Evolutionary conservation across 1,284 basidiomycete species (phyloP), one percentile per base, ranked within the genome.

Genomic region (Naganishia cerealis): DNA sequence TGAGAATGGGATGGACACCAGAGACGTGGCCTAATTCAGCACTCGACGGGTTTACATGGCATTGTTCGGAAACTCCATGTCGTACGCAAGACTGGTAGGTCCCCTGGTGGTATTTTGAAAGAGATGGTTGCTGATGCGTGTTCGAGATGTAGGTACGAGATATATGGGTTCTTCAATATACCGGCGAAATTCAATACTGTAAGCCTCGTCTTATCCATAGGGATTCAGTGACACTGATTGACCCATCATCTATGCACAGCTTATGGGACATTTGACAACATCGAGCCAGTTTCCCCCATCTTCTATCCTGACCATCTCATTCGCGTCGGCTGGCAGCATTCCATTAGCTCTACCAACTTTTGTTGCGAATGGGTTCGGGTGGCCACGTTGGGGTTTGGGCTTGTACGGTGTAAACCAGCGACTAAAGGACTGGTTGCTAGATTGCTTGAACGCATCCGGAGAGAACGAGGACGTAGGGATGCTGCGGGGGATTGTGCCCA

Each of bases 351-450:
- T 88, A 26, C 90, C 91, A 12, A 86, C 87, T 9, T 81, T 84
- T 9, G 82, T 93, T 50, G 90, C 92, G 16, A 86, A 85, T 72
- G 92, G 92, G 0, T 86, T 91, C 72, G 90, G 91, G 29, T 91
- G 86, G 85, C 90, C 90, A 0, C 81, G 82, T 26, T 82, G 84
- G 79, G 87, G 87, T 7, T 75, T 93, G 10, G 92, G 92, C 3
- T 81, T 92, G 26, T 87, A 90, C 75, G 92, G 92, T 3, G 87
- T 92, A 54, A 94, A 95, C 75, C 82, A 82, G n/a, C 83, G 88
- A 26, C 78, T 92, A 1, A 86, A 84, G 0, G 81, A 80, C 67
- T 92, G 90, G 88, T 73, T 93, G n/a, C 75, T 92, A 54, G 82
- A 84, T 39, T 53, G 54, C 57, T 74, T 80, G 67, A 76, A 88